Base-by-base conservation (phyloP, 2,329 filamentous ascomycete genomes). In the Dactylellina sp. region DNA sequence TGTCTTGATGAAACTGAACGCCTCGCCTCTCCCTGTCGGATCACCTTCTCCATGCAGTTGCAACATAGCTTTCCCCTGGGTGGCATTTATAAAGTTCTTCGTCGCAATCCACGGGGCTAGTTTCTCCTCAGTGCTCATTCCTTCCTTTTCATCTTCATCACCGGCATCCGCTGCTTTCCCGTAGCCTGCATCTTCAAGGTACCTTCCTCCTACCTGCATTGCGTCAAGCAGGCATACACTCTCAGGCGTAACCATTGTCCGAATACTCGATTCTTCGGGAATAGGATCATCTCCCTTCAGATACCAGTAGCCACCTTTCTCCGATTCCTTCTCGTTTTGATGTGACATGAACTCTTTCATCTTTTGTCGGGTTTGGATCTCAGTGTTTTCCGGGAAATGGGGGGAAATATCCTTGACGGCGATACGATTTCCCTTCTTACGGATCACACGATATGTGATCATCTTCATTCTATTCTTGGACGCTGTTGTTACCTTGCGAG, bases 391-490 rank as follows among this genome's bases (percentile, higher is more conserved):
- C 6, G 92, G 91, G 75, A 98, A 92, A 80, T 99, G 95, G 47
- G 89, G 91, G 1, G 93, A 97, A 39, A 99, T 91, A 78, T 94
- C 91, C n/a, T 87, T 88, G 14, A 96, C 87, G 20, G 89, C 89
- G 22, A 93, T 86, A 72, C 89, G 84, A 24, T 89, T 87, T 16
- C 87, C 84, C 78, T 89, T 92, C 78, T 91, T 91, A 75, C 89
- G 87, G 78, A 96, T 91, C 80, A 97, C 89, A 56, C 95, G 91
- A 81, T 92, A 97, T 0, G 93, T 91, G 40, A 99, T 89, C 89
- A 97, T 97, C 83, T 95, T 97, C 81, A 99, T 89, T 37, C 95
- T 89, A 81, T 95, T 96, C 84, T 99, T 99, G 37, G 92, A 90
- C n/a, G 94, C 93, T 66, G 96, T 97, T 0, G 95, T 99, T 28